A percentile compares a stretch with the other conserved stretches of the same genome.
These are phyloP conservation scores for Chaetomiaceae sp. DNA, from an alignment of 2,329 filamentous ascomycete genomes.

Conservation along the genomic window DNA sequence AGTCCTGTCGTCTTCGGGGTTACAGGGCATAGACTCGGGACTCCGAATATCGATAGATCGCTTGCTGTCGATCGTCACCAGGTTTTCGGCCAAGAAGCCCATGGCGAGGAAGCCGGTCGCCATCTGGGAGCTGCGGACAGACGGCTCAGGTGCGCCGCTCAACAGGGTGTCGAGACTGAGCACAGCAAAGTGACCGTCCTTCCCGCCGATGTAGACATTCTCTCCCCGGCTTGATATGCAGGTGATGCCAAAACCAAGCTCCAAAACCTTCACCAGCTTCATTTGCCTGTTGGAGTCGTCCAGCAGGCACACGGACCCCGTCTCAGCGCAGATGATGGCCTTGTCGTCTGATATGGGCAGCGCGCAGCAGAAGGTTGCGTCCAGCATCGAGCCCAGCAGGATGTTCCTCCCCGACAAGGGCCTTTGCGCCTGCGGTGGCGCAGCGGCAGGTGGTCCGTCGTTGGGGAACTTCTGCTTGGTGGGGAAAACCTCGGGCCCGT, in stretches of 20 bases:
- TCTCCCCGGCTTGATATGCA: constrained; percentile 59
- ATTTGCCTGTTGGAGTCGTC: constrained; percentile 71
- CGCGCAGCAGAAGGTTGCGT: constrained; percentile 78
- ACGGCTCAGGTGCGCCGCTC: constrained; percentile 35
- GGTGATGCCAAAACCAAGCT: constrained; percentile 62
- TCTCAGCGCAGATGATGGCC: constrained; percentile 80
- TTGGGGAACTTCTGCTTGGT: constrained; percentile 54
- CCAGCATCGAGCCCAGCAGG: constrained; percentile 72
- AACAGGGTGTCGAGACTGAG: constrained; percentile 48
- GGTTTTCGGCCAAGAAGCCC: constrained; percentile 60
- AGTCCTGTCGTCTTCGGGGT: constrained; percentile 34
- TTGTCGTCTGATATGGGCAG: constrained; percentile 65
- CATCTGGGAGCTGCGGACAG: constrained; percentile 36
- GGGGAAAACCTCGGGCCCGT: constrained; percentile 53
- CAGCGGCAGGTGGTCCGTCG: constrained; percentile 33
- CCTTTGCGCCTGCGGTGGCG: constrained; percentile 47
- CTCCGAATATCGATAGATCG: constrained; percentile 68
- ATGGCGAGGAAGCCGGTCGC: constrained; percentile 56
- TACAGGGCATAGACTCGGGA: constrained; percentile 40
- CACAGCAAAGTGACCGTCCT: constrained; percentile 53
- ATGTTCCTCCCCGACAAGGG: constrained; percentile 84
- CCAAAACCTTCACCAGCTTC: constrained; percentile 62
- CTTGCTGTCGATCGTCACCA: constrained; percentile 71
- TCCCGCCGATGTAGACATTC: constrained; percentile 64
- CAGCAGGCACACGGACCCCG: constrained; percentile 82